These are phyloP conservation scores for Pythium sukuiense DNA, from an alignment of 352 stramenopile genomes.

Conservation along the genomic window DNA sequence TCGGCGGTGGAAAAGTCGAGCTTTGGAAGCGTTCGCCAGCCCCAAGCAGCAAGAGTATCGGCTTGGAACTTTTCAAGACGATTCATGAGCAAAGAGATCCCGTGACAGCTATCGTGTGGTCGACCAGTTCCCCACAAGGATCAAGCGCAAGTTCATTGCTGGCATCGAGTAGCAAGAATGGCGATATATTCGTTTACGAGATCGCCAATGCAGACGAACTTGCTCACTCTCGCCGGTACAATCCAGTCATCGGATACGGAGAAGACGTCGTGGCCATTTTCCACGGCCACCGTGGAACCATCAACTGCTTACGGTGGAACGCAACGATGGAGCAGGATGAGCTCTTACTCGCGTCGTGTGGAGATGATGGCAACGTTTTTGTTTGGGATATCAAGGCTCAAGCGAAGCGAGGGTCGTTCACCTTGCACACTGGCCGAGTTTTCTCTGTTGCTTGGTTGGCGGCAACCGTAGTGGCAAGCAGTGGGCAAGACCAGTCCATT, in stretches of 20 bases:
- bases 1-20: conserved; percentile 47
- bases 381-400: conserved; percentile 48
- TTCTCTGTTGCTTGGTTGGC: conserved; percentile 59
- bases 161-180: conserved; percentile 46
- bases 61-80: conserved; percentile 7
- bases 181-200: conserved; percentile 59
- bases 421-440: conserved; percentile 49
- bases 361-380: conserved; percentile 47
- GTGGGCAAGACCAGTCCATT: conserved; percentile 69
- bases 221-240: background rate
- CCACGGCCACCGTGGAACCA: conserved; percentile 35
- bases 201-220: background rate
- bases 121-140: conserved; percentile 6
- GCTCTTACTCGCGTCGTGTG: conserved; percentile 48
- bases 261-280: conserved; percentile 30
- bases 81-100: conserved; percentile 61
- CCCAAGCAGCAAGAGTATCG: background rate
- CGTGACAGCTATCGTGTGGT: conserved; percentile 48
- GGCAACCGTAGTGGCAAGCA: conserved; percentile 43
- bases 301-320: conserved; percentile 54
- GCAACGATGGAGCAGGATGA: conserved; percentile 5
- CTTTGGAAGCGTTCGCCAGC: conserved; percentile 17
- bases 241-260: conserved; percentile 16
- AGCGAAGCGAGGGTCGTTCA: conserved; percentile 35
- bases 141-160: conserved; percentile 24